phyloP scores from a whole-genome alignment of 192 early-diverging fungal genomes.

The Thamnidium elegans region DNA sequence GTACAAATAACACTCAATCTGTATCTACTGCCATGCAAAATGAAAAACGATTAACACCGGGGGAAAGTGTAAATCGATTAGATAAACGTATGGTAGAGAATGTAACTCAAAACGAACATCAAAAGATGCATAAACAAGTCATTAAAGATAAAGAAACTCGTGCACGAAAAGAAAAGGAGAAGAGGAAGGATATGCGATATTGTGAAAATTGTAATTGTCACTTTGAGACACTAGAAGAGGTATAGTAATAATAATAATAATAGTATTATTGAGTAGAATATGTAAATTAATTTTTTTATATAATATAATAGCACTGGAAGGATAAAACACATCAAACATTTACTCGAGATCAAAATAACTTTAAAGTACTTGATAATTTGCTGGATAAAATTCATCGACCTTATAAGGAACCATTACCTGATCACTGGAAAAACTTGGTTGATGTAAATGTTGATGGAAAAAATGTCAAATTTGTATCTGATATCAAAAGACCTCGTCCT shows the following conservation, averaged over 20 bases:
- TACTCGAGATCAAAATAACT: constrained; percentile 14
- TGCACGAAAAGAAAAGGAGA: not conserved
- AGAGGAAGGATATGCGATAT: not conserved
- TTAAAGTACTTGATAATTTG: constrained; percentile 5
- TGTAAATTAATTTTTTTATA: not conserved
- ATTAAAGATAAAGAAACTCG: not conserved
- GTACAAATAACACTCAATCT: not conserved
- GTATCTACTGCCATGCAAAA: not conserved
- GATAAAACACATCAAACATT: constrained; percentile 17
- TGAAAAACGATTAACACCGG: not conserved
- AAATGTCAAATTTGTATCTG: constrained; percentile 8
- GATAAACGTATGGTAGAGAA: constrained; percentile 14
- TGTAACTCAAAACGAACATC: not conserved
- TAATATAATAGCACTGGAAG: constrained; percentile 18
- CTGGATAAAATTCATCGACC: constrained; percentile 7
- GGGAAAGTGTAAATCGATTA: constrained; percentile 10
- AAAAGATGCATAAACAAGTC: not conserved
- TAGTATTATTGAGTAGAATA: not conserved
- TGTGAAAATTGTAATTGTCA: constrained; percentile 18
- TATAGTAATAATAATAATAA: not conserved
- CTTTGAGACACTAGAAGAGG: constrained; percentile 13
- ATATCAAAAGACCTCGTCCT: constrained; percentile 2
- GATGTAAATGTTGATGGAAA: constrained; percentile 14
- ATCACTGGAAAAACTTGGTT: not conserved
- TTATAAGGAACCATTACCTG: constrained; percentile 7